Evolutionary conservation across 345 rosid species (phyloP).

Genomic region (Hevea brasiliensis): DNA sequence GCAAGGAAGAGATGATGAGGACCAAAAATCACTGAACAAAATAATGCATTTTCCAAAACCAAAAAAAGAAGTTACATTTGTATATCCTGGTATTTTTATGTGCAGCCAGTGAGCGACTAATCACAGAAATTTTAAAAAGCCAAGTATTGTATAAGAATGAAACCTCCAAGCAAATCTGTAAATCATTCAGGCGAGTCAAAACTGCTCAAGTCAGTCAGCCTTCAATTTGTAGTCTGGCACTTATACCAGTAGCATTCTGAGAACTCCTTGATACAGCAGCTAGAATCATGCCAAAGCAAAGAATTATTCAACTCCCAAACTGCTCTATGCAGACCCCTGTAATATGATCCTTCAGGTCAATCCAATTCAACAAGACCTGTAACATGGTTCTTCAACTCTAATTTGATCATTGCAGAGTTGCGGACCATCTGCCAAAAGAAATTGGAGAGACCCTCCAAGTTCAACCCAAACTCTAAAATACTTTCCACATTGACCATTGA

Average conservation of each 20-base stretch:
- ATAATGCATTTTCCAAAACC: neutral
- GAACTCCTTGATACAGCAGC: neutral
- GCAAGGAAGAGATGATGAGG: neutral
- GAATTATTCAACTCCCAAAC: slow-evolving; percentile 3
- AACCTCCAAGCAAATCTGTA: neutral
- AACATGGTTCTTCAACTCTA: neutral
- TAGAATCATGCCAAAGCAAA: neutral
- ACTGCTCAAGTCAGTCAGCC: neutral
- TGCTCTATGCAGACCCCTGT: neutral
- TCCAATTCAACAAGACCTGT: neutral
- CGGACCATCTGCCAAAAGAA: neutral
- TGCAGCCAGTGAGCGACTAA: neutral
- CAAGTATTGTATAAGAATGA: neutral
- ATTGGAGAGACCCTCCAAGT: neutral
- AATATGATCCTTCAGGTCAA: neutral
- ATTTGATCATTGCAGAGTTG: slow-evolving; percentile 7
- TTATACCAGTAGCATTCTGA: neutral
- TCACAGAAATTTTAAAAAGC: neutral
- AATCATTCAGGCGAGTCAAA: neutral
- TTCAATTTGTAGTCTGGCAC: neutral
- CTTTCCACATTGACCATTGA: slow-evolving; percentile 1
- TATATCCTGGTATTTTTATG: neutral
- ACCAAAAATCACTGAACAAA: neutral
- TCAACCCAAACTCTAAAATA: neutral
- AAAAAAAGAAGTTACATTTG: neutral